Evolutionary conservation across 1,139 yeast species (phyloP).

Genomic region (Pichia sp.): DNA sequence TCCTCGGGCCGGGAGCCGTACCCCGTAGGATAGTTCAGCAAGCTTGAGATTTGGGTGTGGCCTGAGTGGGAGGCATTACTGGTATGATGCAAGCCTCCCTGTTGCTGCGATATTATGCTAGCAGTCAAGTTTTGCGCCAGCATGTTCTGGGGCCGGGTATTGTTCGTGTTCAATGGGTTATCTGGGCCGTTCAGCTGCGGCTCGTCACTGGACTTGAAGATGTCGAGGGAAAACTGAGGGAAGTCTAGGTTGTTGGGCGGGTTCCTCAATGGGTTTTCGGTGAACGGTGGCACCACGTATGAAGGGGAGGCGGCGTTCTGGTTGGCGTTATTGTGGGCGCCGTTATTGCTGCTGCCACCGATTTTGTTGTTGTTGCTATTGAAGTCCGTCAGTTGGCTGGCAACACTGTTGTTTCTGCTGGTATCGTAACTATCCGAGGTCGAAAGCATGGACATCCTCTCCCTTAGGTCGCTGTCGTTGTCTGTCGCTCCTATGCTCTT

Average conservation of each 20-base stretch:
- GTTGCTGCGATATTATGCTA: not conserved
- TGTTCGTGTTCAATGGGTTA: not conserved
- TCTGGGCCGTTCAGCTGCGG: not conserved
- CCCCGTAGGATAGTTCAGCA: not conserved
- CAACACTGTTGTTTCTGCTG: not conserved
- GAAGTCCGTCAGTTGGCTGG: not conserved
- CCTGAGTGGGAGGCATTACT: not conserved
- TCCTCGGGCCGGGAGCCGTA: not conserved
- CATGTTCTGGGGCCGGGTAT: slow-evolving; percentile 1
- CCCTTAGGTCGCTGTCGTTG: not conserved
- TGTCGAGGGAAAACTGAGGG: slow-evolving; percentile 24
- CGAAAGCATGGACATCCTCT: slow-evolving; percentile 4
- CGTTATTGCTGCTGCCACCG: not conserved
- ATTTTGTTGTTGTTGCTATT: not conserved
- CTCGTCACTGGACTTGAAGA: slow-evolving; percentile 19
- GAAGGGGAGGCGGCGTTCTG: not conserved
- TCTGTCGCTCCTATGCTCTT: slow-evolving; percentile 8
- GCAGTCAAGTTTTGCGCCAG: slow-evolving; percentile 4
- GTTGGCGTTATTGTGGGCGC: no score
- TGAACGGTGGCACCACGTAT: slow-evolving; percentile 13
- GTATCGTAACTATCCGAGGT: slow-evolving; percentile 2
- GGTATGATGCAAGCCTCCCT: not conserved
- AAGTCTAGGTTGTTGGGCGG: slow-evolving; percentile 16
- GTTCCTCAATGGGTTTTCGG: slow-evolving; percentile 14
- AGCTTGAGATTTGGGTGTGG: not conserved